phyloP scores from a whole-genome alignment of 805 yeast genomes.

The Hemisphaericaspora nanyangensis region DNA sequence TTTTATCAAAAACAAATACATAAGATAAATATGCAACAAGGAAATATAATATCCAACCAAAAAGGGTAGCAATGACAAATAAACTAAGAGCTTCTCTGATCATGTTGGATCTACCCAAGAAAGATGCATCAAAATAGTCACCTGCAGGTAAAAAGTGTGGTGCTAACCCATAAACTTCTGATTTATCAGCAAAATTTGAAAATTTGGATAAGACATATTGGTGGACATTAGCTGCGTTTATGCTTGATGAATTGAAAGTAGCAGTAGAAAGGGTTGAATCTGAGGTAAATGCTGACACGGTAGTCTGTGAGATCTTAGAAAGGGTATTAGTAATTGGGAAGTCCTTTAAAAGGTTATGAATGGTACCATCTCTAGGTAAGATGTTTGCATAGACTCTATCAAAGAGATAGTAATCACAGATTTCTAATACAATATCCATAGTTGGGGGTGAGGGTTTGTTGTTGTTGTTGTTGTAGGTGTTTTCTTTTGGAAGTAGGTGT shows the following conservation, averaged over 20 bases:
- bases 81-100: conserved; percentile 69
- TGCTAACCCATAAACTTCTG: conserved; percentile 55
- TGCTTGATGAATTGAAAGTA: neutral
- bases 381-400: conserved; percentile 71
- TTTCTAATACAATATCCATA: conserved; percentile 92
- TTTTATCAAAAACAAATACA: conserved; percentile 75
- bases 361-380: conserved; percentile 29
- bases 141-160: conserved; percentile 58
- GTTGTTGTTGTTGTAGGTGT: neutral
- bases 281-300: neutral
- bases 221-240: conserved; percentile 5
- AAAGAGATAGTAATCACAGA: conserved; percentile 65
- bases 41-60: conserved; percentile 84
- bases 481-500: neutral
- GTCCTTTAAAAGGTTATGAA: conserved; percentile 11
- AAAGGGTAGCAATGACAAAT: conserved; percentile 65
- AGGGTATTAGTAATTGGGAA: conserved; percentile 4
- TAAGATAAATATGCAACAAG: conserved; percentile 75
- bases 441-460: conserved; percentile 5
- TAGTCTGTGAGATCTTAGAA: neutral
- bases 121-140: conserved; percentile 57
- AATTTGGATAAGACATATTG: conserved; percentile 6
- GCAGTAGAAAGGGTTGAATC: neutral
- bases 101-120: conserved; percentile 67
- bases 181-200: conserved; percentile 23